phyloP scores from a whole-genome alignment of 495 filamentous ascomycete genomes.

The Pseudomonodictys pantanalensis region DNA sequence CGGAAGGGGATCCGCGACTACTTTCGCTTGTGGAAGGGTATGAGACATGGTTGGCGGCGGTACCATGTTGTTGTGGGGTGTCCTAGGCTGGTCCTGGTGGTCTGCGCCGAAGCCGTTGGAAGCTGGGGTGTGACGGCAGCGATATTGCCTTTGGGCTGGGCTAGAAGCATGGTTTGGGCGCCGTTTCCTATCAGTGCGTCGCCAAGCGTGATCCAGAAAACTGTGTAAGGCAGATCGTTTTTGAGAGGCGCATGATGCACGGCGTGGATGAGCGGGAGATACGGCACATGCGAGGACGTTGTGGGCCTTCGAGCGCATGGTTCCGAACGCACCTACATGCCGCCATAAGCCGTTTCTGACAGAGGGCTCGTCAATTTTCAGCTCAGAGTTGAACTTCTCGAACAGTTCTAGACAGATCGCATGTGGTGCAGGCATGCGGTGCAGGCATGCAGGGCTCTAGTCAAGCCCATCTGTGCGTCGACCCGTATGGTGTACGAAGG shows the following conservation, averaged over 20 bases:
- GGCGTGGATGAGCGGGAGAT: neutral
- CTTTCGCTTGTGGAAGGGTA: neutral
- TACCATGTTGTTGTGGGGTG: conserved; percentile 3
- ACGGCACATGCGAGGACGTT: conserved; percentile 10
- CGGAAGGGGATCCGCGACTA: neutral
- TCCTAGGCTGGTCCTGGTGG: neutral
- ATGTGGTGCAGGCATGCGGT: too few species aligned
- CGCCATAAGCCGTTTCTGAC: neutral
- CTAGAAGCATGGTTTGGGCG: conserved; percentile 16
- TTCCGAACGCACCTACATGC: neutral
- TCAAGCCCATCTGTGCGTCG: too few species aligned
- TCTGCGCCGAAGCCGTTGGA: conserved; percentile 20
- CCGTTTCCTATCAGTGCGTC: conserved; percentile 17
- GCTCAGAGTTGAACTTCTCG: too few species aligned
- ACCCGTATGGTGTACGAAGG: too few species aligned
- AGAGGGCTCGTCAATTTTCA: too few species aligned
- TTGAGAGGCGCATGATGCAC: conserved; percentile 12
- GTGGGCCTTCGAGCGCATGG: neutral
- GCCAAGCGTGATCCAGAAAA: conserved; percentile 15
- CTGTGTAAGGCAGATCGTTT: neutral
- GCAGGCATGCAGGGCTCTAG: too few species aligned
- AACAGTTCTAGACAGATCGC: too few species aligned
- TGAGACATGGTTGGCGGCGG: neutral
- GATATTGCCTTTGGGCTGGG: conserved; percentile 8
- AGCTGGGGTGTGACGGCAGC: neutral